Conservation (phyloP, 73 alveolate genomes). For the Tetrahymena thermophila region DNA sequence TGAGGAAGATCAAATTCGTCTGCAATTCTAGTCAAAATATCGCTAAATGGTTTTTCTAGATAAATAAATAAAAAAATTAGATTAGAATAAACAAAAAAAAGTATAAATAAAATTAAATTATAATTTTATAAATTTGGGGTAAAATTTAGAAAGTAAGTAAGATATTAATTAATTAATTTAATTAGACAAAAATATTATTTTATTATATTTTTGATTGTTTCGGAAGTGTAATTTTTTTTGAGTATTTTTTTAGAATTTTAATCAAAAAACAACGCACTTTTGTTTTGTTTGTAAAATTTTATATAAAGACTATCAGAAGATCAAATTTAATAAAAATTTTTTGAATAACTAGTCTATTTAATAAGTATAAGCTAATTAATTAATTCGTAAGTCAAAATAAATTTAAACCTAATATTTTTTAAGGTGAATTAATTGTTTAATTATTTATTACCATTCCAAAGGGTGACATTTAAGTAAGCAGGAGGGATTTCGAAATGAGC, state of each 20-base stretch:
- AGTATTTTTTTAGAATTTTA: too few species aligned
- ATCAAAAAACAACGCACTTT: neutral
- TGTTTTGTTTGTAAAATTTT: neutral
- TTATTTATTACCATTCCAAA: neutral
- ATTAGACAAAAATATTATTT: neutral
- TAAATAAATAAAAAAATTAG: neutral
- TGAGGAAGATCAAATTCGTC: constrained; percentile 13
- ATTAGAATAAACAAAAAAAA: neutral
- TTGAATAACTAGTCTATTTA: neutral
- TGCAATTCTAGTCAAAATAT: neutral
- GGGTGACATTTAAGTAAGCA: neutral
- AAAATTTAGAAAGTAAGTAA: too few species aligned
- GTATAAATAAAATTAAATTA: too few species aligned
- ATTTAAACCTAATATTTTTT: too few species aligned
- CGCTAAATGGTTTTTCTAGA: neutral
- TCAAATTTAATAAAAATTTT: too few species aligned
- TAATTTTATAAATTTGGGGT: too few species aligned
- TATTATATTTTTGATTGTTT: too few species aligned
- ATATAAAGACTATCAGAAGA: neutral
- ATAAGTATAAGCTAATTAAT: neutral
- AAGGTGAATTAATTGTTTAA: neutral
- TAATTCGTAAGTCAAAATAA: neutral
- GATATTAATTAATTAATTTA: too few species aligned
- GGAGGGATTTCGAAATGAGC: constrained; percentile 4
- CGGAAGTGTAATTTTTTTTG: neutral